Evolutionary conservation across 108 stramenopile genomes (phyloP), one percentile per base, ranked within the genome.

Genomic region (Thalassiosira profunda): DNA sequence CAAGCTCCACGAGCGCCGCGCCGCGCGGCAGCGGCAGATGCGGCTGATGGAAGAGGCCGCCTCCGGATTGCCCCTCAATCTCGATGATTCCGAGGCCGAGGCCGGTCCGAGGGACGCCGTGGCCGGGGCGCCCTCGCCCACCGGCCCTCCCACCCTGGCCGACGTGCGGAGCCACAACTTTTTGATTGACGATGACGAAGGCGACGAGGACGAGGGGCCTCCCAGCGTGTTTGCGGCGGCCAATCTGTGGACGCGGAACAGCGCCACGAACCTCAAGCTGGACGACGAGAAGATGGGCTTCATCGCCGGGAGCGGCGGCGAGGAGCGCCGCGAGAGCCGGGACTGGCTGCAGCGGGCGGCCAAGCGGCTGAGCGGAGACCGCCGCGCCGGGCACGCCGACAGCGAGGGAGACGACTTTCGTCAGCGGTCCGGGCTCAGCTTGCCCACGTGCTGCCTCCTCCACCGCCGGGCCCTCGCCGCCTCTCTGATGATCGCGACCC

Each of bases 11-110:
- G 66, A 61, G 25, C 67, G 75, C 12, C 75, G 75, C 38, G 60
- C 41, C 23, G 75, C 75, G 15, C 59, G 75, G 3, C 51, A 17
- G 12, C 49, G 59, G 35, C 75, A 68, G 56, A 76, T 76, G 75
- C 51, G 54, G 2, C 42, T 76, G 17, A 76, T 76, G 75, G 75
- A 76, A 43, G 75, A 76, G 54, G 75, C 75, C n/a, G 67, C 75
- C 20, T 55, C 67, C 15, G 75, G 75, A 12, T 20, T 70, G 8
- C 58, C 60, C 4, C 47, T 48, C 2, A 12, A 24, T 12, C 25
- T 29, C 2, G 20, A 48, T 24, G n/a, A n/a, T n/a, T n/a, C n/a
- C n/a, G n/a, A n/a, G n/a, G n/a, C n/a, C n/a, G n/a, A n/a, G n/a
- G n/a, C n/a, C n/a, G n/a, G n/a, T n/a, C n/a, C n/a, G n/a, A n/a